Percentiles rank a stretch among this genome's conserved stretches.
Evolutionary conservation across 768 basidiomycete species (phyloP).

Genomic region (Tylopilus balloui): DNA sequence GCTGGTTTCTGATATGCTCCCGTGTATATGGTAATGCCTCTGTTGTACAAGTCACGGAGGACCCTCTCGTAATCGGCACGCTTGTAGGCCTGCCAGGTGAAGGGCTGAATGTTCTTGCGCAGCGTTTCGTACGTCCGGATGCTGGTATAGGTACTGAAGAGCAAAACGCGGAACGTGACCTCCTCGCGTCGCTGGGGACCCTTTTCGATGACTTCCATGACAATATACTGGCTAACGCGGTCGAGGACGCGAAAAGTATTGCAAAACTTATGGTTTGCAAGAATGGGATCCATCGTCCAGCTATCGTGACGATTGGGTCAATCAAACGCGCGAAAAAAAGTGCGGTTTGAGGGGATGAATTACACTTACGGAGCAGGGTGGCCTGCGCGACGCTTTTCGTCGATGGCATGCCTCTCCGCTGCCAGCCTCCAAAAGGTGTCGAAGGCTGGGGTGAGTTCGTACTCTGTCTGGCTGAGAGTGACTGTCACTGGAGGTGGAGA

Average conservation of each 20-base stretch:
- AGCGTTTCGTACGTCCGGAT: slow-evolving; percentile 71
- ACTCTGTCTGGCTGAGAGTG: slow-evolving; percentile 34
- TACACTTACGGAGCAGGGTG: slow-evolving; percentile 48
- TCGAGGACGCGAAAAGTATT: slow-evolving; percentile 75
- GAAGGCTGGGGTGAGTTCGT: slow-evolving; percentile 49
- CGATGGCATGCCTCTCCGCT: slow-evolving; percentile 53
- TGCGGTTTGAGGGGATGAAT: background rate
- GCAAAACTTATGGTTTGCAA: slow-evolving; percentile 58
- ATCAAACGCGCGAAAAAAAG: slow-evolving; percentile 8
- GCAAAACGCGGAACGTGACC: slow-evolving; percentile 62
- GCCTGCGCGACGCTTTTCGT: slow-evolving; percentile 50
- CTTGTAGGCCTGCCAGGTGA: slow-evolving; percentile 59
- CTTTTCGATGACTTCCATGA: slow-evolving; percentile 63
- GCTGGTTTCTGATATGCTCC: slow-evolving; percentile 70
- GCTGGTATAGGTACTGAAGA: slow-evolving; percentile 70
- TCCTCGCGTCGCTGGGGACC: slow-evolving; percentile 59
- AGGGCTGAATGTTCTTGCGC: slow-evolving; percentile 44
- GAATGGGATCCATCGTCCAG: slow-evolving; percentile 65
- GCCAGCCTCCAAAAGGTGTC: slow-evolving; percentile 60
- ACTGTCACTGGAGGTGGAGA: slow-evolving; percentile 26
- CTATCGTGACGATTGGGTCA: slow-evolving; percentile 32
- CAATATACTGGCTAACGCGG: slow-evolving; percentile 63
- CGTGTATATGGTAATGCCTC: slow-evolving; percentile 54
- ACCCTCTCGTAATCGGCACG: slow-evolving; percentile 49
- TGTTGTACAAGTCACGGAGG: slow-evolving; percentile 39